phyloP scores from a whole-genome alignment of 225 moss, liverwort and hornwort genomes.

The Antitrichia curtipendula region DNA sequence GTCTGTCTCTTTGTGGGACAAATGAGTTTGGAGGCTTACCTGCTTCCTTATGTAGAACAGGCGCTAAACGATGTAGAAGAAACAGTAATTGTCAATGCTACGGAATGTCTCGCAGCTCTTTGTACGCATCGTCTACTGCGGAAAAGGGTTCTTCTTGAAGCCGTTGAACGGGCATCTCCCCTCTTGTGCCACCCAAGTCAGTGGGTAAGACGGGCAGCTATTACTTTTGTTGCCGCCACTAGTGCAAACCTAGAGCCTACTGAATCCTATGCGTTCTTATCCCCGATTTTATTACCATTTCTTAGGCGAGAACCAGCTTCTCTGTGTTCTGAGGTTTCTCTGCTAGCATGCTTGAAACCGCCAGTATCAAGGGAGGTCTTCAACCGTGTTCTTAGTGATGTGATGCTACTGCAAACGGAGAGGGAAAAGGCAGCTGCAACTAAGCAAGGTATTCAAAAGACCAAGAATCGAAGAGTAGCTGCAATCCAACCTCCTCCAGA shows the following conservation, averaged over 20 bases:
- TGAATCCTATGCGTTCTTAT: constrained; percentile 81
- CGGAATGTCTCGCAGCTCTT: constrained; percentile 87
- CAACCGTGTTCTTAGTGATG: constrained; percentile 78
- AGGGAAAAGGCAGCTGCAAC: constrained; percentile 50
- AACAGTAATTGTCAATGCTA: constrained; percentile 92
- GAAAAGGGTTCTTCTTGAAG: constrained; percentile 75
- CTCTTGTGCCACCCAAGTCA: constrained; percentile 98
- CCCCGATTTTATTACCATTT: constrained; percentile 83
- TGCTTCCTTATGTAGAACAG: constrained; percentile 93
- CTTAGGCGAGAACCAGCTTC: constrained; percentile 89
- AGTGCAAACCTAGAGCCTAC: constrained; percentile 75
- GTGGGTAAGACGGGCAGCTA: constrained; percentile 92
- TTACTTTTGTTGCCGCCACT: constrained; percentile 84
- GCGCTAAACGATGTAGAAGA: constrained; percentile 99
- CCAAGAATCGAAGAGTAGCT: constrained; percentile 59
- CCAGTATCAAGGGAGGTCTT: constrained; percentile 94
- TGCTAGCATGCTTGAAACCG: constrained; percentile 86
- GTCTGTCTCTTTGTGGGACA: constrained; percentile 96
- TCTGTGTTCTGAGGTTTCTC: constrained; percentile 66
- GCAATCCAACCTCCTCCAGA: constrained; percentile 60
- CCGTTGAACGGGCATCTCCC: constrained; percentile 79
- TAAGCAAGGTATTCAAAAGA: constrained; percentile 45
- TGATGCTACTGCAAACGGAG: constrained; percentile 70
- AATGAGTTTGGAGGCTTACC: constrained; percentile 84
- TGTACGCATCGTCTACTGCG: constrained; percentile 79